Percentiles rank a stretch among this genome's conserved stretches.
Evolutionary conservation across 192 early-diverging fungal genomes (phyloP).

Genomic region (Coemansia sp.): DNA sequence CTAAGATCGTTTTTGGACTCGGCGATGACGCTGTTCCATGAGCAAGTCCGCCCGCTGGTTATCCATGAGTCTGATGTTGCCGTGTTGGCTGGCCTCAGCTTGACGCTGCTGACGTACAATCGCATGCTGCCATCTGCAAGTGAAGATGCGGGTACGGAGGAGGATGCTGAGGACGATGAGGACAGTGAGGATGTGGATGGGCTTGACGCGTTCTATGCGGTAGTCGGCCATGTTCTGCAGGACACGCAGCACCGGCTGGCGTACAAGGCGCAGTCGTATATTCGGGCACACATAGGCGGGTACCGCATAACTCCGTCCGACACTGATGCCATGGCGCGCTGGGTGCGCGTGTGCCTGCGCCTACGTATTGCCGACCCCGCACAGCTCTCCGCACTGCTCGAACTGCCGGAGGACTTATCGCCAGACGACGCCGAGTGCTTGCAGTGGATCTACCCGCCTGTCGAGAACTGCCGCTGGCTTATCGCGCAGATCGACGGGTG

Average conservation of each 20-base stretch:
- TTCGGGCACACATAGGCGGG: slow-evolving; percentile 48
- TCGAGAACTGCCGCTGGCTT: slow-evolving; percentile 39
- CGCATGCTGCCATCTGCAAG: slow-evolving; percentile 6
- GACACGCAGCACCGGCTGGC: slow-evolving; percentile 88
- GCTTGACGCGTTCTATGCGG: slow-evolving; percentile 61
- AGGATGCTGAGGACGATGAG: background rate
- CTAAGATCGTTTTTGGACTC: slow-evolving; percentile 74
- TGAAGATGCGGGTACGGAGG: background rate
- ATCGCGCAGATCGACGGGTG: slow-evolving; percentile 43
- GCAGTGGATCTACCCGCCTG: slow-evolving; percentile 42
- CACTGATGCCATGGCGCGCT: slow-evolving; percentile 15
- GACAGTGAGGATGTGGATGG: slow-evolving; percentile 41
- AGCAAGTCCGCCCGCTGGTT: slow-evolving; percentile 84
- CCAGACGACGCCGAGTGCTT: slow-evolving; percentile 19
- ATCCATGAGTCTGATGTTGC: slow-evolving; percentile 84
- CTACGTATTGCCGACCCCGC: slow-evolving; percentile 23
- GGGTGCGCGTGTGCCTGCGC: slow-evolving; percentile 23
- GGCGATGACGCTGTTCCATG: slow-evolving; percentile 74
- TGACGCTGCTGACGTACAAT: slow-evolving; percentile 39
- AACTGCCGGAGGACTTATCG: background rate
- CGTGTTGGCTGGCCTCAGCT: slow-evolving; percentile 80
- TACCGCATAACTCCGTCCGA: slow-evolving; percentile 25
- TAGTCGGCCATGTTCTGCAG: slow-evolving; percentile 80
- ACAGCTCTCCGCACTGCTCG: slow-evolving; percentile 8
- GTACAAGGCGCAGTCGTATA: slow-evolving; percentile 83